Conservation (phyloP, 345 rosid species). For the sweet orange (Citrus sinensis) region DNA sequence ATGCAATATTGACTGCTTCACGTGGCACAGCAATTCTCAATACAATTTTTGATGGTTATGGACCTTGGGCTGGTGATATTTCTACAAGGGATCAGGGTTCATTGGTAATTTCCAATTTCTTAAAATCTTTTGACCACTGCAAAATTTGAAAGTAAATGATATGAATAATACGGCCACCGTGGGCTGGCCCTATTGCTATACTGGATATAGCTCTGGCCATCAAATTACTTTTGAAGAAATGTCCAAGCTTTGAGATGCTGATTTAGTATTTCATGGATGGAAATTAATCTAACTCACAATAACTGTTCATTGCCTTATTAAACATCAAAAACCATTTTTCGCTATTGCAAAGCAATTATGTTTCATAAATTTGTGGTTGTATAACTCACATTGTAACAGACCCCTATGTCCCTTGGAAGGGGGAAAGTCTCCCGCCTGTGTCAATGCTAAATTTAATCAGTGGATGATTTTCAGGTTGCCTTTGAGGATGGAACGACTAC, state of each 20-base stretch:
- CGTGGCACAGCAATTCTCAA: constrained; percentile 94
- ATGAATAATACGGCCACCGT: constrained; percentile 6
- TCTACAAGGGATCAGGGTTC: constrained; percentile 87
- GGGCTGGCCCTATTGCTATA: background rate
- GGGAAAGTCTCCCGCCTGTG: background rate
- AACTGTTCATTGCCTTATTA: background rate
- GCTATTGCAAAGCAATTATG: background rate
- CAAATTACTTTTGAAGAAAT: background rate
- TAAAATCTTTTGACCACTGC: background rate
- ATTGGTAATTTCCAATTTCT: constrained; percentile 52
- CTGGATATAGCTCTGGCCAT: background rate
- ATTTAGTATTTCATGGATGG: background rate
- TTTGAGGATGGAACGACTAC: constrained; percentile 84
- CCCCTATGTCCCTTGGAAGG: background rate
- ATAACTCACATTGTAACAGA: background rate
- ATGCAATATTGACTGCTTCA: constrained; percentile 95
- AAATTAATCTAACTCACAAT: background rate
- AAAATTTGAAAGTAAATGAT: constrained; percentile 5
- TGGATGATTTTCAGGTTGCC: constrained; percentile 68
- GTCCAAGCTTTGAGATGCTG: background rate
- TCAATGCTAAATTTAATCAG: background rate
- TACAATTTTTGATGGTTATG: constrained; percentile 86
- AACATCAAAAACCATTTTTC: background rate
- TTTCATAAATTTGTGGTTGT: background rate
- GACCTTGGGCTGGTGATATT: constrained; percentile 94